phyloP scores from a whole-genome alignment of 768 basidiomycete species.

The Mrakia hoshinonis region DNA sequence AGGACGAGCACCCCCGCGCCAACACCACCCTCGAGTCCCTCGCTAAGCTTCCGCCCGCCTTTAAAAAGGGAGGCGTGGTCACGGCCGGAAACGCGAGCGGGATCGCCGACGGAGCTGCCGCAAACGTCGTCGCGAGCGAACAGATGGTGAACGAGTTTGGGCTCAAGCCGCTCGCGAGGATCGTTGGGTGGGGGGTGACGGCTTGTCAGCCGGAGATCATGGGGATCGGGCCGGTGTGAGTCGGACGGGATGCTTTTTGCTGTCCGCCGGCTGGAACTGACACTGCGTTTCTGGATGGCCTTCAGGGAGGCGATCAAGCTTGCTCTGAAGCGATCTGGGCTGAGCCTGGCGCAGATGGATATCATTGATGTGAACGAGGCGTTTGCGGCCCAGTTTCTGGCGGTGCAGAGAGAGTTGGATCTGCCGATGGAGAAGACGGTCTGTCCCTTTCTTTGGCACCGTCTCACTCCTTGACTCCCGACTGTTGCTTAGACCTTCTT shows the following conservation, averaged over 20 bases:
- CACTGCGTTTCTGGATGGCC: neutral
- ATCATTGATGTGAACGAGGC: slow-evolving; percentile 42
- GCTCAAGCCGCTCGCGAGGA: slow-evolving; percentile 41
- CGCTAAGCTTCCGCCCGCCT: slow-evolving; percentile 39
- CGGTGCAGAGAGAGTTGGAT: slow-evolving; percentile 42
- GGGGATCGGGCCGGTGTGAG: slow-evolving; percentile 43
- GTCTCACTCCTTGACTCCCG: neutral
- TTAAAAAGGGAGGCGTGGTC: slow-evolving; percentile 41
- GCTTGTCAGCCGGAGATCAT: slow-evolving; percentile 44
- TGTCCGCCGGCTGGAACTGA: neutral
- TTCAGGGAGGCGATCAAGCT: slow-evolving; percentile 17
- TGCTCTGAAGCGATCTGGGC: slow-evolving; percentile 2
- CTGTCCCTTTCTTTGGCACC: neutral
- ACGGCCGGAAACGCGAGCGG: slow-evolving; percentile 43
- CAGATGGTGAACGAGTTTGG: slow-evolving; percentile 37
- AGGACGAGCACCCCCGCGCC: slow-evolving; percentile 39
- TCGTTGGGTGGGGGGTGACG: slow-evolving; percentile 42
- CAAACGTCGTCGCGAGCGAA: slow-evolving; percentile 43
- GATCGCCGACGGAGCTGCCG: slow-evolving; percentile 44
- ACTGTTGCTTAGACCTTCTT: neutral
- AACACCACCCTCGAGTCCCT: slow-evolving; percentile 38
- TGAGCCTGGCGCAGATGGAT: slow-evolving; percentile 40
- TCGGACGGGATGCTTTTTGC: neutral
- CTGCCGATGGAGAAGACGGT: slow-evolving; percentile 37
- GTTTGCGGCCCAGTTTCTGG: slow-evolving; percentile 44